A percentile compares a stretch with the other conserved stretches of the same genome.
Conservation (phyloP, 208 protist species). For the Strigomonas galati region DNA sequence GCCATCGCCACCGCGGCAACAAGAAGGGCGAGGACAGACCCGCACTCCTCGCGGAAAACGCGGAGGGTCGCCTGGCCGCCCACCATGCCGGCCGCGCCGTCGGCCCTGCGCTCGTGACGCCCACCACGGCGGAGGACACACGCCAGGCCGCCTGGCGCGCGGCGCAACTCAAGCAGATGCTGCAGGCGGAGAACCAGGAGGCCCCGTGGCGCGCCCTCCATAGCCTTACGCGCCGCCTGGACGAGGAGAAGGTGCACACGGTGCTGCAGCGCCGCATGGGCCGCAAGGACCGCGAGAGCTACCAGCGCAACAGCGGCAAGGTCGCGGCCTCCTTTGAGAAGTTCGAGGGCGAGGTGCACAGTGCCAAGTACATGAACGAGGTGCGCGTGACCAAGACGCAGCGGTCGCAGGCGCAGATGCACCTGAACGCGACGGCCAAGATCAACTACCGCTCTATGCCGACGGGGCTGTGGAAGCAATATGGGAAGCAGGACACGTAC, state of each 20-base stretch:
- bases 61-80: conserved; percentile 53
- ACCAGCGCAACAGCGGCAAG: conserved; percentile 55
- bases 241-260: conserved; percentile 35
- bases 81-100: conserved; percentile 51
- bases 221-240: conserved; percentile 26
- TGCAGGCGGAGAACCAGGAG: conserved; percentile 39
- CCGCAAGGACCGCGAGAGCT: conserved; percentile 64
- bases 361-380: conserved; percentile 84
- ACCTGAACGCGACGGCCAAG: conserved; percentile 83
- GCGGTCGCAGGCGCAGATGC: conserved; percentile 86
- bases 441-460: conserved; percentile 90
- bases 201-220: conserved; percentile 70
- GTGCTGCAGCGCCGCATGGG: conserved; percentile 55
- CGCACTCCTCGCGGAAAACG: conserved; percentile 55
- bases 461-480: conserved; percentile 82
- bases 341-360: conserved; percentile 81
- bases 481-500: conserved; percentile 68
- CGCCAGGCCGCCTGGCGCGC: conserved; percentile 63
- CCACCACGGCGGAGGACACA: conserved; percentile 19
- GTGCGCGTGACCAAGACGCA: conserved; percentile 63
- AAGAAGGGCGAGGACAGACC: conserved; percentile 15
- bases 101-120: conserved; percentile 49
- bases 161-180: conserved; percentile 43
- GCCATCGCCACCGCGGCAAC: conserved; percentile 12
- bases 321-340: conserved; percentile 81